These are phyloP conservation scores for Nakazawaea anatomiae DNA, from an alignment of 805 yeast species.

Conservation along the genomic window DNA sequence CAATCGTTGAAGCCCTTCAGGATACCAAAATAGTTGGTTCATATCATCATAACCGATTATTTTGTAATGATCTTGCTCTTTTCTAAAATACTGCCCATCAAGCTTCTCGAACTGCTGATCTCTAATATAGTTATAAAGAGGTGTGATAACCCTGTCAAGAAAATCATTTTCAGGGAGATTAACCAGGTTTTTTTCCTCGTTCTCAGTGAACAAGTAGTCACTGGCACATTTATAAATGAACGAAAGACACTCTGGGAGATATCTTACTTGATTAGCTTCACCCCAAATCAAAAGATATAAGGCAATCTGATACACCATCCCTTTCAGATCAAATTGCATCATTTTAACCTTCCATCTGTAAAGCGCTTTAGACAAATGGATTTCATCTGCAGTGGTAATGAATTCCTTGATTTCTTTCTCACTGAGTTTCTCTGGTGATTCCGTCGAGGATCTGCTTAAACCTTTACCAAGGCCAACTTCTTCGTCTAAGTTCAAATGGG, in stretches of 20 bases:
- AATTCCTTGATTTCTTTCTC: slow-evolving; percentile 33
- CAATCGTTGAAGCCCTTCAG: slow-evolving; percentile 28
- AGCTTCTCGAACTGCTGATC: slow-evolving; percentile 52
- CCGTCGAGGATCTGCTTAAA: slow-evolving; percentile 13
- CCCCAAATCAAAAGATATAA: slow-evolving; percentile 68
- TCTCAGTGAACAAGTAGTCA: slow-evolving; percentile 39
- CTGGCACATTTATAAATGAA: slow-evolving; percentile 51
- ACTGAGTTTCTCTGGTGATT: slow-evolving; percentile 38
- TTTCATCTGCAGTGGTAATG: slow-evolving; percentile 27
- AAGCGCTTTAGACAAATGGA: slow-evolving; percentile 66
- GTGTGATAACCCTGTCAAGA: slow-evolving; percentile 36
- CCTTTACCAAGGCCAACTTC: slow-evolving; percentile 50
- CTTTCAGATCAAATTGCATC: slow-evolving; percentile 45
- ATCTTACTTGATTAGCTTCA: slow-evolving; percentile 62
- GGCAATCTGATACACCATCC: slow-evolving; percentile 61
- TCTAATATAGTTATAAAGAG: slow-evolving; percentile 52
- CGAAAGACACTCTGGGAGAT: slow-evolving; percentile 45
- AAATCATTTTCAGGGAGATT: slow-evolving; percentile 21
- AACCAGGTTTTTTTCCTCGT: slow-evolving; percentile 28
- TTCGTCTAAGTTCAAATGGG: slow-evolving; percentile 72
- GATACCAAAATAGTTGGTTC: slow-evolving; percentile 47
- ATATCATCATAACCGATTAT: slow-evolving; percentile 54
- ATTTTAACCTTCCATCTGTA: slow-evolving; percentile 70
- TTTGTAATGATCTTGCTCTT: slow-evolving; percentile 63
- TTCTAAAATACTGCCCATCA: slow-evolving; percentile 52